Evolutionary conservation across 257 asterid genomes (phyloP), one percentile per base, ranked within the genome.

Genomic region (Ehretia macrophylla): DNA sequence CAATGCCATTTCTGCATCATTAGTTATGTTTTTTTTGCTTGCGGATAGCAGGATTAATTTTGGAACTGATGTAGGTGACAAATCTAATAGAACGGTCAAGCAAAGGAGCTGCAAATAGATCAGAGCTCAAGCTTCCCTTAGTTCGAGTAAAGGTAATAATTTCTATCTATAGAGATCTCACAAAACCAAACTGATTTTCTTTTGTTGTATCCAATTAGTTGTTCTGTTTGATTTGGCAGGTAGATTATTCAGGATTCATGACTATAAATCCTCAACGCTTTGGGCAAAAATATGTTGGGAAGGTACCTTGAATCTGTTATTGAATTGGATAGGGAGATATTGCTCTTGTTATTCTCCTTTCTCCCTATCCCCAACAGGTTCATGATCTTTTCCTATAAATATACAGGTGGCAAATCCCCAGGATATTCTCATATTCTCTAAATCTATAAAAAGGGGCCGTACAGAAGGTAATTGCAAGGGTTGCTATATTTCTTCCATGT

Each of bases 231-330:
- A 81, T 76, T 60, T 56, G 58, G 49, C 78, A 93, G 99, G 99
- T 93, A 38, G 99, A 93, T 79, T 93, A 93, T 75, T 89, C 99
- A 60, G 99, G 97, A 44, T 89, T 83, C 74, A 93, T 88, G 97
- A 88, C 99, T 8, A 93, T 93, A 76, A 93, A 93, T 75, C 97
- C 99, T 51, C 99, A 92, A 75, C 79, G 88, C 62, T 88, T 92
- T 55, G 99, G 97, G 59, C 99, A 92, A 76, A 92, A 92, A 55
- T 92, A 84, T 71, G 99, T 92, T 22, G 99, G 99, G 32, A 92
- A 92, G 97, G 99, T 92, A 78, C 27, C 55, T 19, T 51, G 40
- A 35, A n/a, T n/a, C 56, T 11, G 53, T 60, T 32, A 58, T 59
- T 53, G 22, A 45, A 64, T 35, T 67, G 18, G 51, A 46, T 44